Base-by-base conservation (phyloP, 1,284 basidiomycete species). In the Tilletiopsis washingtonensis region DNA sequence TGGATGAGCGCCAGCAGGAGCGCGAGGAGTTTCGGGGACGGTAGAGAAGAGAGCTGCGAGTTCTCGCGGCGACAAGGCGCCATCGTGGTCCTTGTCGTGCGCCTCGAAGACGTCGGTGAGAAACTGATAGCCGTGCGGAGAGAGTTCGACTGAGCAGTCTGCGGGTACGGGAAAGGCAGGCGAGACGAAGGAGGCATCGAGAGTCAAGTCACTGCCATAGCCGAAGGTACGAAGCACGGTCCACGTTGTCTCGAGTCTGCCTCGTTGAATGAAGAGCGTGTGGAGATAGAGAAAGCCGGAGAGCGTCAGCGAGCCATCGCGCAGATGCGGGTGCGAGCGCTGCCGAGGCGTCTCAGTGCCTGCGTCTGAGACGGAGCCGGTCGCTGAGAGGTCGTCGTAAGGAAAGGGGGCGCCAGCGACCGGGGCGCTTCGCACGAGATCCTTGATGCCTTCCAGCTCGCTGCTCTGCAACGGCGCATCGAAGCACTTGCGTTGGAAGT, bases 1-100 rank as follows among this genome's bases (percentile, higher is more conserved):
- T 15, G 70, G 70, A 44, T 72, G 64, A 23, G 53, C 50, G 21
- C 56, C 63, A 11, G 32, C 32, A 34, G 17, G 32, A 34, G 12
- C 12, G 12, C 12, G 12, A 1, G 12, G 32, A 1, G 32, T 34
- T 45, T 58, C 91, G 0, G 93, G 91, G 15, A 91, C 90, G 4
- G 93, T 97, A 59, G 83, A 84, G 74, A 98, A 97, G 4, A 97
- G 77, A 25, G 88, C 84, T 27, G 86, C 83, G 14, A 98, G 79
- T 73, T 98, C 94, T n/a, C 78, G 77, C 20, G 81, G 78, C 44
- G 86, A 90, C 46, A 98, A 75, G 1, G 91, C 90, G 25, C 94
- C 93, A 71, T 98, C 93, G 75, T 89, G 84, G 73, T 98, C 93
- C 78, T 94, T 91, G 77, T 98, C 93, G 74, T 91, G 94, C 14